A percentile compares a stretch with the other conserved stretches of the same genome.
These are phyloP conservation scores for Lipomyces kockii DNA, from an alignment of 805 yeast genomes.

Conservation along the genomic window DNA sequence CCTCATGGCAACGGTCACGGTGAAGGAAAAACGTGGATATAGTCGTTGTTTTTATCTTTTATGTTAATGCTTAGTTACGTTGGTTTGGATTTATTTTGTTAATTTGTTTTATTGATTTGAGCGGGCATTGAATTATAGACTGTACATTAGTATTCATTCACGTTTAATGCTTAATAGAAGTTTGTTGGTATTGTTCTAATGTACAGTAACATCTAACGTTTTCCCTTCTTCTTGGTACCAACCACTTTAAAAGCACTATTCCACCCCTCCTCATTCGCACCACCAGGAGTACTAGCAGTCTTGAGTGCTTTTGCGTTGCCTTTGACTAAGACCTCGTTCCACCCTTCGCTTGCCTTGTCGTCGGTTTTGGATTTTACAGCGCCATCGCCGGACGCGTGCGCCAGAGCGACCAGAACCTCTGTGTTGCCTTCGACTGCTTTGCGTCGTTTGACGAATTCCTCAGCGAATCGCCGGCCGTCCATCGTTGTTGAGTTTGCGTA, in stretches of 20 bases:
- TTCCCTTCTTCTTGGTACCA: conserved; percentile 60
- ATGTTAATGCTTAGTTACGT: background rate
- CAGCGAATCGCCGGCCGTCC: conserved; percentile 95
- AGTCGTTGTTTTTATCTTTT: background rate
- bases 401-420: conserved; percentile 39
- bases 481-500: conserved; percentile 85
- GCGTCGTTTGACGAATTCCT: conserved; percentile 82
- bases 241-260: conserved; percentile 63
- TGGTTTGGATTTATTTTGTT: background rate
- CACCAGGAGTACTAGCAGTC: conserved; percentile 10
- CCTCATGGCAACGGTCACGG: conserved; percentile 16
- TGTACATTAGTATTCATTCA: background rate
- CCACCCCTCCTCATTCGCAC: conserved; percentile 46
- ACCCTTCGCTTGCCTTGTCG: conserved; percentile 20
- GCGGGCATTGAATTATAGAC: background rate
- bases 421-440: conserved; percentile 67
- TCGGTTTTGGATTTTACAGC: conserved; percentile 38
- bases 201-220: conserved; percentile 7
- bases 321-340: conserved; percentile 33
- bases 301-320: conserved; percentile 31
- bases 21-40: conserved; percentile 23
- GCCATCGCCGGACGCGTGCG: background rate
- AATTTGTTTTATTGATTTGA: background rate
- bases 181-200: background rate
- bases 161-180: background rate